Base-by-base conservation (phyloP, 345 rosid species). In the Linum lewisii region DNA sequence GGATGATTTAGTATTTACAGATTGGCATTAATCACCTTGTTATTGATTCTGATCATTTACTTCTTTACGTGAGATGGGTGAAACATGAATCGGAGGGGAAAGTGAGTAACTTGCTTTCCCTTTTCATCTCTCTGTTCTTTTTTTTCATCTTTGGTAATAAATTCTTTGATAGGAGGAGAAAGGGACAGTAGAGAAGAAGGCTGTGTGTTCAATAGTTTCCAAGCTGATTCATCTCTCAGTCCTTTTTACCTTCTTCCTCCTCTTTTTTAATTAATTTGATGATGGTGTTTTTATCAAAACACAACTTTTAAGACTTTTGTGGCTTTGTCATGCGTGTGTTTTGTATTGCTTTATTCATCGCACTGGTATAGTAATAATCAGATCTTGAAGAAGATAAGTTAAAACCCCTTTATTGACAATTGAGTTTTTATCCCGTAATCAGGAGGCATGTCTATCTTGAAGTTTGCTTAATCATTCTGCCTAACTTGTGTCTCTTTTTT, bases 11-110 rank as follows among this genome's bases (percentile, higher is more conserved):
- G 47, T 16, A 42, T 6, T 42, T 11, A 29, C 7, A 3, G 4
- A 42, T 42, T 42, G 11, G 14, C 47, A 42, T 11, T 34, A 34
- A 16, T 16, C 47, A 7, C 18, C 15, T 42, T 42, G 47, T 42
- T 42, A 11, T 6, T 42, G 47, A 16, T 11, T 42, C 13, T 11
- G 47, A 42, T 42, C 18, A 11, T 21, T 51, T 71, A 51, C 42
- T n/a, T 32, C 32, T 61, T 64, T 16, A 49, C 54, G 25, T 75
- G 60, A 80, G 78, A 75, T 81, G 78, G 75, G 78, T 58, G 54
- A 49, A 51, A 62, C 23, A 25, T 59, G 42, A n/a, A 53, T 23
- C n/a, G n/a, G 42, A 20, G 14, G 59, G 26, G 50, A 22, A 59
- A 53, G 36, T 19, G 9, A 42, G 37, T 64, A n/a, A 21, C 50